phyloP scores from a whole-genome alignment of 2,329 filamentous ascomycete genomes.

The Colletotrichum euphorbiae region DNA sequence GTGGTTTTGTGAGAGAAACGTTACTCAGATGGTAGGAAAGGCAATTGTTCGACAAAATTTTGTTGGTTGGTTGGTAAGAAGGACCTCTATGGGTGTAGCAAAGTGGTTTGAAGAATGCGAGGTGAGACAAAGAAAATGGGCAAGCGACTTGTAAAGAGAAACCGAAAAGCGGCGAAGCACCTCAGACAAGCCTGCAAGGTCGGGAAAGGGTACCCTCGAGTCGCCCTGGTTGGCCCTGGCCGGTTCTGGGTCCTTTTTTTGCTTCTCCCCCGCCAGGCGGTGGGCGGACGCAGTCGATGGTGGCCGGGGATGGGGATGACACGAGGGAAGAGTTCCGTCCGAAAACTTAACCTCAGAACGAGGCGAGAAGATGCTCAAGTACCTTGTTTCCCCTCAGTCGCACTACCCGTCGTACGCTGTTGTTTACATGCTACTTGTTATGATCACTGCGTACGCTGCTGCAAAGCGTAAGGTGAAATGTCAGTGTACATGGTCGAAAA shows the following conservation, averaged over 20 bases:
- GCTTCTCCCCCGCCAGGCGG: not conserved
- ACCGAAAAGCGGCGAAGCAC: conserved; percentile 5
- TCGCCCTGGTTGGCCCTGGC: conserved; percentile 19
- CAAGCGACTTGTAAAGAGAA: conserved; percentile 15
- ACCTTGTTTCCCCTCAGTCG: conserved; percentile 1
- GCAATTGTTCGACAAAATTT: not conserved
- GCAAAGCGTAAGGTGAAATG: conserved; percentile 3
- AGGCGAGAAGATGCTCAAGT: conserved; percentile 4
- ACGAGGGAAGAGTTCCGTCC: conserved; percentile 22
- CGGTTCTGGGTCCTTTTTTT: conserved; percentile 18
- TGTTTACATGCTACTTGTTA: conserved; percentile 8
- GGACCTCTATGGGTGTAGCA: conserved; percentile 7
- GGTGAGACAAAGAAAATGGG: conserved; percentile 35
- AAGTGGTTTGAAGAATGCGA: conserved; percentile 31
- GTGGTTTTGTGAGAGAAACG: too few species aligned
- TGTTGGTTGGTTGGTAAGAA: not conserved
- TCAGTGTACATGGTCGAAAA: conserved; percentile 1
- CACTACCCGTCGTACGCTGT: not conserved
- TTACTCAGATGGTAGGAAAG: not conserved
- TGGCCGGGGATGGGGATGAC: conserved; percentile 27
- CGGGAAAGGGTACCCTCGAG: conserved; percentile 1
- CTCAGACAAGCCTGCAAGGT: conserved; percentile 8
- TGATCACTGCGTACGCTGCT: not conserved
- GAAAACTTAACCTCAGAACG: conserved; percentile 27
- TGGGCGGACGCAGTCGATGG: conserved; percentile 13